A percentile compares a stretch with the other conserved stretches of the same genome.
phyloP scores from a whole-genome alignment of 2,329 filamentous ascomycete species.

The Botrytis hyacinthi region DNA sequence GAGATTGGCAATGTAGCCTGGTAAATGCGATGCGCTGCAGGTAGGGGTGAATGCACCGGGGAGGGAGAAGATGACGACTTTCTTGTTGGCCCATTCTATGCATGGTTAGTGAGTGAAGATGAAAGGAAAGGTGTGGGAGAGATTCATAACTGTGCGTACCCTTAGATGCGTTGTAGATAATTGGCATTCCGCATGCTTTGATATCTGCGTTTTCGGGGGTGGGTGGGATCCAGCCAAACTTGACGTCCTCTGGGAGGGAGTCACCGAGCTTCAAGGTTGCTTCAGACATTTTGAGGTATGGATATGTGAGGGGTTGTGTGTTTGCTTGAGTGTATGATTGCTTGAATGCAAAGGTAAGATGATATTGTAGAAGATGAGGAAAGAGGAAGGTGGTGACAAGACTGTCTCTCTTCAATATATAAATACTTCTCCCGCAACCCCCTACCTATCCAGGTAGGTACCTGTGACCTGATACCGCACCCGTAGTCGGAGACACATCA shows the following conservation, averaged over 20 bases:
- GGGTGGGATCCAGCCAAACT: constrained; percentile 83
- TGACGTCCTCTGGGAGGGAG: constrained; percentile 74
- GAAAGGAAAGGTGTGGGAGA: background rate
- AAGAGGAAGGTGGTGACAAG: background rate
- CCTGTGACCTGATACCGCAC: constrained; percentile 2
- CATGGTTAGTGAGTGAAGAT: background rate
- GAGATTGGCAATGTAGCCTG: constrained; percentile 64
- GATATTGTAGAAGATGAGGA: background rate
- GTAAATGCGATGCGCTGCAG: constrained; percentile 66
- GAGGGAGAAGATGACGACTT: constrained; percentile 67
- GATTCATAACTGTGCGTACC: constrained; percentile 43
- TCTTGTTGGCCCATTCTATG: constrained; percentile 64
- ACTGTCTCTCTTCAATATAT: background rate
- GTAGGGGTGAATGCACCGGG: constrained; percentile 70
- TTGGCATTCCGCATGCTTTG: constrained; percentile 74
- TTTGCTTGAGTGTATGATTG: background rate
- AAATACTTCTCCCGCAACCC: background rate
- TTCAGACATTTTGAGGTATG: constrained; percentile 27
- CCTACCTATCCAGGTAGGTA: background rate
- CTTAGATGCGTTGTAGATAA: constrained; percentile 76
- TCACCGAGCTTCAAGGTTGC: constrained; percentile 62
- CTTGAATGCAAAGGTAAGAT: background rate
- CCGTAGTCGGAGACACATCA: constrained; percentile 9
- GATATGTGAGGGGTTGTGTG: background rate
- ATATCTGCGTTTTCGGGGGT: constrained; percentile 65